These are phyloP conservation scores for Cylindrodendrum hubeiense DNA, from an alignment of 2,329 filamentous ascomycete species.

Conservation along the genomic window DNA sequence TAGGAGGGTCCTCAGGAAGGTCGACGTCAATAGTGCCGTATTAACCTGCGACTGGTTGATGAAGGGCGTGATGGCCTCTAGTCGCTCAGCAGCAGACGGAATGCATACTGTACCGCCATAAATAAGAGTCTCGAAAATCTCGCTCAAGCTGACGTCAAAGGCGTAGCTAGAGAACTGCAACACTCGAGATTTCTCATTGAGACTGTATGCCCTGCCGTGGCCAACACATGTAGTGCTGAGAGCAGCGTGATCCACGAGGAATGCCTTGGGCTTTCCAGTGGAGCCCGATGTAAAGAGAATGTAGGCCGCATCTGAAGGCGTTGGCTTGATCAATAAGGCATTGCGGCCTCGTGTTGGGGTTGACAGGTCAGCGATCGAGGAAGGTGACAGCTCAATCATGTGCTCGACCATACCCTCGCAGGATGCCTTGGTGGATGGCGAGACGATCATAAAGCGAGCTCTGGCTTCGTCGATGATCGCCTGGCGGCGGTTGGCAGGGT, in stretches of 20 bases:
- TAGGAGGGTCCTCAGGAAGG: conserved; percentile 1
- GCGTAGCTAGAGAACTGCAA: conserved; percentile 48
- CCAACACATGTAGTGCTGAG: conserved; percentile 7
- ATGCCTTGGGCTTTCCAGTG: conserved; percentile 66
- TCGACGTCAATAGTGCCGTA: background rate
- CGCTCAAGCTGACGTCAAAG: conserved; percentile 54
- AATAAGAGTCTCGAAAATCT: conserved; percentile 54
- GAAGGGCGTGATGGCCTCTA: conserved; percentile 12
- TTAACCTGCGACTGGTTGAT: background rate
- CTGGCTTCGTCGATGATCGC: background rate
- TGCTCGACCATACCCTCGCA: background rate
- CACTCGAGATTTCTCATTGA: conserved; percentile 10
- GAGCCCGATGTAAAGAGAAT: conserved; percentile 69
- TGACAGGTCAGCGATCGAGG: background rate
- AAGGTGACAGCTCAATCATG: background rate
- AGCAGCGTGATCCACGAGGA: conserved; percentile 48
- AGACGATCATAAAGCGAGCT: background rate
- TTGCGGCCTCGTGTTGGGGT: background rate
- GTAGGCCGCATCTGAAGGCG: conserved; percentile 26
- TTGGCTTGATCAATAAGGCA: background rate
- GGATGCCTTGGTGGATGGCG: background rate
- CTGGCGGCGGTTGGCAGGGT: conserved; percentile 43
- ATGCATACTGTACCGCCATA: conserved; percentile 54
- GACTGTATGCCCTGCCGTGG: background rate
- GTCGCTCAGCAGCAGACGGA: conserved; percentile 48